Evolutionary conservation across 1,284 basidiomycete species (phyloP), one percentile per base, ranked within the genome.

Genomic region (Irpex rosettiformis): DNA sequence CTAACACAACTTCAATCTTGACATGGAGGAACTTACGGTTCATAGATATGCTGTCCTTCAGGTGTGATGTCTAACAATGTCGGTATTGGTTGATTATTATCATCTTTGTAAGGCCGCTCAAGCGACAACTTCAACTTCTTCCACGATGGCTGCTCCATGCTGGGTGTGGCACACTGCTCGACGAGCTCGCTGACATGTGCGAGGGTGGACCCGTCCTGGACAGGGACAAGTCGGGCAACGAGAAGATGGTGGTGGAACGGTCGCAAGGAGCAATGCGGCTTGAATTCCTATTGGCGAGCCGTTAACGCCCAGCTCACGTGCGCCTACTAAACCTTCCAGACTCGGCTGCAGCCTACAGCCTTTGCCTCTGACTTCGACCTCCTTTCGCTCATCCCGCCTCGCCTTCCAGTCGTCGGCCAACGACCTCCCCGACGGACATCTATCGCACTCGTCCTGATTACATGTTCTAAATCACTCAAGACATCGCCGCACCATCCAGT

Each of bases 71-170:
- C 90, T 13, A 80, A 72, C 27, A 92, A 71, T n/a, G 78, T 75
- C 22, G 82, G 85, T 27, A 91, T 80, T 11, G 69, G 77, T 45
- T 82, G 73, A 11, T 85, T 88, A 43, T 79, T 72, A 62, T 92
- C 89, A 66, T 90, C 86, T 72, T 86, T 91, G 74, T 91, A 91
- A 0, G 88, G 89, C 49, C 83, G 77, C 69, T 93, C 90, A 42
- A 92, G 78, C 1, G 88, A 86, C 6, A 91, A 74, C 61, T 75
- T 85, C 33, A 84, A 75, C 58, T 79, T 77, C 67, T 81, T 86
- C 81, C 84, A 88, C 13, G 75, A 66, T 13, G 75, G 77, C 57
- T 79, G 77, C 37, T 73, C 69, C 64, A 72, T 68, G 56, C 29
- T 29, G 18, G 11, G 21, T 18, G 21, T 45, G 43, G n/a, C 43